Evolutionary conservation across 176 grass and related monocot genomes (phyloP).

Genomic region (Oryza longistaminata): DNA sequence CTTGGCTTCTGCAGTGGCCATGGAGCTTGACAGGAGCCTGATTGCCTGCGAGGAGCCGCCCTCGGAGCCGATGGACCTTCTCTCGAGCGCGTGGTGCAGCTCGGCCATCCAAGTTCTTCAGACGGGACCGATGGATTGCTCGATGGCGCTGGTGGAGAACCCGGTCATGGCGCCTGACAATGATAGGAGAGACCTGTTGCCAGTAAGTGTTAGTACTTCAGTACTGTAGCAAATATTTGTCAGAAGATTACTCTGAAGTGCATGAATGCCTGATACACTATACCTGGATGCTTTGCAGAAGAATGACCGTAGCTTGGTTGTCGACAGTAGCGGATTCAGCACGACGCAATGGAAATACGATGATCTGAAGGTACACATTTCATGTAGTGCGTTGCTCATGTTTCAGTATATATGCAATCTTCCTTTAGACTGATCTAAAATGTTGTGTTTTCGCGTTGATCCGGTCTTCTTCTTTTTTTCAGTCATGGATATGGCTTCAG

Average conservation of each 20-base stretch:
- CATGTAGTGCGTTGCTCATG: background rate
- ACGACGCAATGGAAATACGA: slow-evolving; percentile 70
- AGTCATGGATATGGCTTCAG: slow-evolving; percentile 98
- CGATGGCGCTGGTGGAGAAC: slow-evolving; percentile 66
- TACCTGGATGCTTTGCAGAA: slow-evolving; percentile 44
- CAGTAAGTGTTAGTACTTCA: slow-evolving; percentile 45
- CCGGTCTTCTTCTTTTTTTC: slow-evolving; percentile 18
- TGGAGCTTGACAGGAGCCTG: slow-evolving; percentile 50
- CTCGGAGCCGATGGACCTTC: slow-evolving; percentile 56
- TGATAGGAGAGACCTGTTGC: slow-evolving; percentile 25
- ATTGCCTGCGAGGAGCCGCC: slow-evolving; percentile 32
- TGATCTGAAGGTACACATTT: slow-evolving; percentile 69
- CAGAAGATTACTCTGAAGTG: background rate
- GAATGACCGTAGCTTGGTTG: slow-evolving; percentile 52
- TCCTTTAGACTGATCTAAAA: background rate
- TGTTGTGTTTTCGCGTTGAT: background rate
- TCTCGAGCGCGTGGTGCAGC: slow-evolving; percentile 84
- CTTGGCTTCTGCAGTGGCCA: slow-evolving; percentile 24
- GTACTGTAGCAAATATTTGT: slow-evolving; percentile 27
- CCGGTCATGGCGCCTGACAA: slow-evolving; percentile 46
- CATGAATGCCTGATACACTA: background rate
- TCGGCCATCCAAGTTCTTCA: slow-evolving; percentile 82
- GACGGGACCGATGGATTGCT: slow-evolving; percentile 45
- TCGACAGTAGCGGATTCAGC: slow-evolving; percentile 50
- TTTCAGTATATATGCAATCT: background rate